A percentile compares a stretch with the other conserved stretches of the same genome.
Conservation (phyloP, 306 rosid genomes). For the Quercus variabilis region DNA sequence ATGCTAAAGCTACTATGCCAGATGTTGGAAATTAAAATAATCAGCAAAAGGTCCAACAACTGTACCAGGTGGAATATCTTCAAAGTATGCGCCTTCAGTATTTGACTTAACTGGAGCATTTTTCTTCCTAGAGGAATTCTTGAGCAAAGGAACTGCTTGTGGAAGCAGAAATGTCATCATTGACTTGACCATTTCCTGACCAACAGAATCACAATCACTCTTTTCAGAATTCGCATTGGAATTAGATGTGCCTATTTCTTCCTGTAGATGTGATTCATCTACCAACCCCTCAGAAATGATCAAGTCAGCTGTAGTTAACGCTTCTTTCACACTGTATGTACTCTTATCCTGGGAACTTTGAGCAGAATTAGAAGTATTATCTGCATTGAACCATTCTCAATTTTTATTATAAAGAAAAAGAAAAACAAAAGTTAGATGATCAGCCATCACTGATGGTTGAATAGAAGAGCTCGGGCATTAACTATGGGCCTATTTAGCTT, state of each 20-base stretch:
- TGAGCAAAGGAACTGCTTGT: slow-evolving; percentile 79
- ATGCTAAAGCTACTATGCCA: slow-evolving; percentile 1
- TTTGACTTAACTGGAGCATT: slow-evolving; percentile 21
- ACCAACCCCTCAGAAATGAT: slow-evolving; percentile 35
- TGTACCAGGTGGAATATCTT: slow-evolving; percentile 38
- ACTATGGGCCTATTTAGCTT: neutral
- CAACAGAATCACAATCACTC: slow-evolving; percentile 48
- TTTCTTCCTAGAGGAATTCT: slow-evolving; percentile 41
- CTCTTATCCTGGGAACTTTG: slow-evolving; percentile 34
- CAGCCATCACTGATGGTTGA: slow-evolving; percentile 10
- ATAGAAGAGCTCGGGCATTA: slow-evolving; percentile 6
- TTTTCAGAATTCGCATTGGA: slow-evolving; percentile 39
- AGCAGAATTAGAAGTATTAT: slow-evolving; percentile 34
- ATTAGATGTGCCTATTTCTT: slow-evolving; percentile 27
- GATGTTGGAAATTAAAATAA: slow-evolving; percentile 8
- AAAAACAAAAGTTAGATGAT: slow-evolving; percentile 8
- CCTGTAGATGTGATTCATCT: slow-evolving; percentile 33
- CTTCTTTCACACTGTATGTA: slow-evolving; percentile 19
- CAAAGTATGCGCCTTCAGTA: slow-evolving; percentile 21
- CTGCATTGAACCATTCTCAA: slow-evolving; percentile 43
- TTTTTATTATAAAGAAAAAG: neutral
- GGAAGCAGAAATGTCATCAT: slow-evolving; percentile 89
- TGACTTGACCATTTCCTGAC: slow-evolving; percentile 65
- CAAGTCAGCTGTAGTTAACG: slow-evolving; percentile 5
- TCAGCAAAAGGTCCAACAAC: slow-evolving; percentile 14